Conservation (phyloP, 2,329 filamentous ascomycete species). For the Thielaviopsis euricoi region DNA sequence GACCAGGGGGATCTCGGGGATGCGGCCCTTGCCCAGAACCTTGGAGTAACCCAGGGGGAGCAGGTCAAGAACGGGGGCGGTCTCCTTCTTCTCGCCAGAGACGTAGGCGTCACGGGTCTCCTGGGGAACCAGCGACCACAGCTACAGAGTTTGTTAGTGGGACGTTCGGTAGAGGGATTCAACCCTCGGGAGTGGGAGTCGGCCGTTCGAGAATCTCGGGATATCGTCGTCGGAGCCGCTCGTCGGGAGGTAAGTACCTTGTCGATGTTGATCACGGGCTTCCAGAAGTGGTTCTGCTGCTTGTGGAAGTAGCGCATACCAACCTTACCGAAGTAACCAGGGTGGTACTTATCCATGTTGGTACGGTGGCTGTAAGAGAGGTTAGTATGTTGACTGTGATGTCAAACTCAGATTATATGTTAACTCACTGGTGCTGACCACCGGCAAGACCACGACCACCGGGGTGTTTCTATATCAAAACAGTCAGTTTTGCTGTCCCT, state of each 20-base stretch:
- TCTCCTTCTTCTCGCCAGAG: conserved; percentile 63
- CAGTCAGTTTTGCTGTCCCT: conserved; percentile 7
- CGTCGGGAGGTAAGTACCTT: conserved; percentile 45
- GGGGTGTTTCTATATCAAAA: conserved; percentile 45
- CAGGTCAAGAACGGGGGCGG: conserved; percentile 94
- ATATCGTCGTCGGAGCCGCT: not conserved
- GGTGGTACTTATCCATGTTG: conserved; percentile 54
- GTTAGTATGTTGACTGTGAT: conserved; percentile 2
- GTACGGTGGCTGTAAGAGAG: conserved; percentile 10
- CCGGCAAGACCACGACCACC: conserved; percentile 80
- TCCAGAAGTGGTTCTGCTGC: conserved; percentile 92
- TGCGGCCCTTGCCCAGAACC: conserved; percentile 93
- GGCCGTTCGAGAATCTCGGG: not conserved
- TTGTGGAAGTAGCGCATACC: conserved; percentile 97
- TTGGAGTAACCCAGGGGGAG: conserved; percentile 95
- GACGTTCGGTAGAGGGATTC: not conserved
- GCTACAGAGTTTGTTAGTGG: conserved; percentile 34
- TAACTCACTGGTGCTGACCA: conserved; percentile 73
- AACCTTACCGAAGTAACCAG: conserved; percentile 98
- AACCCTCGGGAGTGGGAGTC: not conserved
- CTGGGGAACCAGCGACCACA: conserved; percentile 85
- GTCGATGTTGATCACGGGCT: conserved; percentile 96
- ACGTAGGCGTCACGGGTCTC: conserved; percentile 93
- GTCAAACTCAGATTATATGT: not conserved
- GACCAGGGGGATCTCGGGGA: conserved; percentile 84